Evolutionary conservation across 2,329 filamentous ascomycete genomes (phyloP).

Genomic region (Sporothrix dimorphospora): DNA sequence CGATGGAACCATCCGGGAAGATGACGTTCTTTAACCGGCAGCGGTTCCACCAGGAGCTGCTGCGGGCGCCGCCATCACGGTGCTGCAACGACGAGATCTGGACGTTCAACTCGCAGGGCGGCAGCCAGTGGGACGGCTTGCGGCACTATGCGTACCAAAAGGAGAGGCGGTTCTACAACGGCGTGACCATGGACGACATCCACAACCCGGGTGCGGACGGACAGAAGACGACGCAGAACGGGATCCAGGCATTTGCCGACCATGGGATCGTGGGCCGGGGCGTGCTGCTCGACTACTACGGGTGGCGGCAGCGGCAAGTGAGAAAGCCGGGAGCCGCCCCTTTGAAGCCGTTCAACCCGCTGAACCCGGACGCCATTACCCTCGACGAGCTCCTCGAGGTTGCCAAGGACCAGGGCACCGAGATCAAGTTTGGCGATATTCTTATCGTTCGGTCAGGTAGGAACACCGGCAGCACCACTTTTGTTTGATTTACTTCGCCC

Average conservation of each 20-base stretch:
- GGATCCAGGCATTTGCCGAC: constrained; percentile 40
- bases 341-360: constrained; percentile 37
- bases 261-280: constrained; percentile 54
- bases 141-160: constrained; percentile 48
- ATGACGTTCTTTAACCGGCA: neutral
- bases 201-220: constrained; percentile 22
- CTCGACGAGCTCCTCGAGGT: constrained; percentile 48
- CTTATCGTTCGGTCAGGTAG: constrained; percentile 52
- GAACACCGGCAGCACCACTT: too few relatives aligned
- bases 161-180: constrained; percentile 34
- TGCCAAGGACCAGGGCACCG: constrained; percentile 47
- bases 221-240: neutral
- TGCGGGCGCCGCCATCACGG: constrained; percentile 41
- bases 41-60: neutral
- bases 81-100: constrained; percentile 60
- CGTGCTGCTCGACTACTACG: constrained; percentile 55
- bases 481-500: too few relatives aligned
- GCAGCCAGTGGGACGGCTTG: constrained; percentile 61
- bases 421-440: constrained; percentile 56
- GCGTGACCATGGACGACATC: constrained; percentile 26
- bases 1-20: neutral
- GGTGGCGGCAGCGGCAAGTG: constrained; percentile 48
- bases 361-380: constrained; percentile 48
- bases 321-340: neutral
- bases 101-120: constrained; percentile 61